A percentile compares a stretch with the other conserved stretches of the same genome.
phyloP scores from a whole-genome alignment of 2,329 filamentous ascomycete genomes.

The Cladorrhinum sp. region DNA sequence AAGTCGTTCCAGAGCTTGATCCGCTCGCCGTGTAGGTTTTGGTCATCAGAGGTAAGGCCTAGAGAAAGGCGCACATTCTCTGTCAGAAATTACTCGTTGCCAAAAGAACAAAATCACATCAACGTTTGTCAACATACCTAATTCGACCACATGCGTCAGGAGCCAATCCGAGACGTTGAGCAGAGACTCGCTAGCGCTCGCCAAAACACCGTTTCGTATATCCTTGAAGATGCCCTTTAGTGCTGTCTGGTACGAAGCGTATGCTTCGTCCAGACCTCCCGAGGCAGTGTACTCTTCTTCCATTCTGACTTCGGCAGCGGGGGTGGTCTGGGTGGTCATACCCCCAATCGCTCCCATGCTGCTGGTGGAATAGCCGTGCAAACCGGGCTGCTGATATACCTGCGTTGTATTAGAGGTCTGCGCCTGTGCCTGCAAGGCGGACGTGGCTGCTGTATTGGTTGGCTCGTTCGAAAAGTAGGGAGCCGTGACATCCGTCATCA shows the following conservation, averaged over 20 bases:
- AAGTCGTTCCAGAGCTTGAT: constrained; percentile 91
- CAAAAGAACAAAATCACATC: background rate
- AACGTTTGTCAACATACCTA: constrained; percentile 44
- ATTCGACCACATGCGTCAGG: constrained; percentile 51
- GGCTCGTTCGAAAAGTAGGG: constrained; percentile 74
- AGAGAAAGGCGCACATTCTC: constrained; percentile 13
- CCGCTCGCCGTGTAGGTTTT: constrained; percentile 69
- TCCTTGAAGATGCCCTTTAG: constrained; percentile 68
- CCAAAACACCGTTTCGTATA: constrained; percentile 54
- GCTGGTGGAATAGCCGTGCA: constrained; percentile 47
- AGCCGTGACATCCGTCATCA: constrained; percentile 65
- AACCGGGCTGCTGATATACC: constrained; percentile 64
- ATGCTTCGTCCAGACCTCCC: constrained; percentile 64
- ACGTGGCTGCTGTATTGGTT: constrained; percentile 57
- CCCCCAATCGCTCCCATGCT: constrained; percentile 46
- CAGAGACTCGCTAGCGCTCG: constrained; percentile 51
- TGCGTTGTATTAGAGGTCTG: constrained; percentile 49
- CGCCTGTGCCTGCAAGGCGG: constrained; percentile 49
- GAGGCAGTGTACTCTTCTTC: constrained; percentile 57
- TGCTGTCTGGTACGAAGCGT: constrained; percentile 61
- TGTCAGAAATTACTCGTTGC: constrained; percentile 6
- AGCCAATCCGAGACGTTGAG: constrained; percentile 55
- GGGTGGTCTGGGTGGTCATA: constrained; percentile 42
- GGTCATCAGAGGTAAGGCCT: constrained; percentile 85
- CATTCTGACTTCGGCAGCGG: constrained; percentile 46